Conservation (phyloP, 345 rosid species). For the Populus deltoides region DNA sequence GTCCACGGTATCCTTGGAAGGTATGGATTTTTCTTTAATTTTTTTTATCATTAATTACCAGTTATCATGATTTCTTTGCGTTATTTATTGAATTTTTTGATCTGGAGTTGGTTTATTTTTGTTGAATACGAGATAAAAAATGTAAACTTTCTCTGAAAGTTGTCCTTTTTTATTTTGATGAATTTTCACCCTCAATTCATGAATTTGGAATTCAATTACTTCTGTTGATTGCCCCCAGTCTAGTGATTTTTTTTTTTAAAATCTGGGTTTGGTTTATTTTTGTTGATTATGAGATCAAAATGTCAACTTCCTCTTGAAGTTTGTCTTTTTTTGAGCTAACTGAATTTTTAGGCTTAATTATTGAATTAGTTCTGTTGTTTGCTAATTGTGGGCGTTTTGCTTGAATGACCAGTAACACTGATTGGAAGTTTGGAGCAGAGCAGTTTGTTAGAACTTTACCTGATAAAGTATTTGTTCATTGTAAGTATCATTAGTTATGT, state of each 20-base stretch:
- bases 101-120: neutral
- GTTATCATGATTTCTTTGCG: neutral
- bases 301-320: neutral
- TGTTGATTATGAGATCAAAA: neutral
- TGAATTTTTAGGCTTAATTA: neutral
- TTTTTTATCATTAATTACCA: neutral
- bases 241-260: too few species aligned
- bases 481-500: slow-evolving; percentile 40
- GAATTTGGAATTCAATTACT: neutral
- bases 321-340: neutral
- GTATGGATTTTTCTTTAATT: slow-evolving; percentile 17
- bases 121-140: neutral
- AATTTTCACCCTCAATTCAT: neutral
- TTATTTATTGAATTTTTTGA: neutral
- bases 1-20: slow-evolving; percentile 98
- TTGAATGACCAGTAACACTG: slow-evolving; percentile 53
- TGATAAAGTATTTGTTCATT: slow-evolving; percentile 79
- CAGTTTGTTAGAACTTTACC: slow-evolving; percentile 73
- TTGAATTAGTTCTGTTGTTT: neutral
- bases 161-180: neutral
- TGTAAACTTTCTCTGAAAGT: neutral
- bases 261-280: neutral
- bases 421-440: slow-evolving; percentile 95
- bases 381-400: slow-evolving; percentile 6
- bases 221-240: neutral